A percentile compares a stretch with the other conserved stretches of the same genome.
Evolutionary conservation across 2,329 filamentous ascomycete species (phyloP).

Genomic region (Penicillium digitatum): DNA sequence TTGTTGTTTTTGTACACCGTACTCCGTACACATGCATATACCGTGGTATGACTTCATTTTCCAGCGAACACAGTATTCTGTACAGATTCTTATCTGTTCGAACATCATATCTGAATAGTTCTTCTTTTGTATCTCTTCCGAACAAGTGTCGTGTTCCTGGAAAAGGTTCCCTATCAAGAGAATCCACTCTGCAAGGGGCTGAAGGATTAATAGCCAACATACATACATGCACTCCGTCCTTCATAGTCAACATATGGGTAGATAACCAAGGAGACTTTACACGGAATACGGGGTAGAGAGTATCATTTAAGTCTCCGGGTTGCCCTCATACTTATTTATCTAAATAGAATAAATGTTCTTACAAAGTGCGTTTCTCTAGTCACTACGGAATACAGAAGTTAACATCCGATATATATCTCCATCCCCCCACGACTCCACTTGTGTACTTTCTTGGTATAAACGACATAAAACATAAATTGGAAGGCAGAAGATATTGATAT

Average conservation of each 20-base stretch:
- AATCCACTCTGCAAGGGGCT: constrained; percentile 7
- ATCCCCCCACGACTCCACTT: not conserved
- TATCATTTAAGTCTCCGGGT: not conserved
- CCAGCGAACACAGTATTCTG: not conserved
- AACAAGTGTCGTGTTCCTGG: not conserved
- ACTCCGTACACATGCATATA: not conserved
- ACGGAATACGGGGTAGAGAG: not conserved
- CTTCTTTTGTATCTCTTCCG: not conserved
- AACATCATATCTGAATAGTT: not conserved
- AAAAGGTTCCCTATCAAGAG: not conserved
- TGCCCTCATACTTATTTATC: not conserved
- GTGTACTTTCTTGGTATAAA: not conserved
- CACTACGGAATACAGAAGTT: not conserved
- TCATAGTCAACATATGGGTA: not conserved
- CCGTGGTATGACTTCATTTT: not conserved
- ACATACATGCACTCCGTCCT: too few relatives aligned
- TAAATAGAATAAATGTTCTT: not conserved
- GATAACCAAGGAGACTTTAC: not conserved
- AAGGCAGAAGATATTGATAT: not conserved
- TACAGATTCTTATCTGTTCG: not conserved
- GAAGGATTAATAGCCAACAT: not conserved
- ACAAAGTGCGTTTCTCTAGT: not conserved
- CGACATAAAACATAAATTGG: not conserved
- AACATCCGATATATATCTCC: not conserved
- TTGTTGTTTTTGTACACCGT: not conserved